Conservation (phyloP, 805 yeast species). For the Barnettozyma siamensis region DNA sequence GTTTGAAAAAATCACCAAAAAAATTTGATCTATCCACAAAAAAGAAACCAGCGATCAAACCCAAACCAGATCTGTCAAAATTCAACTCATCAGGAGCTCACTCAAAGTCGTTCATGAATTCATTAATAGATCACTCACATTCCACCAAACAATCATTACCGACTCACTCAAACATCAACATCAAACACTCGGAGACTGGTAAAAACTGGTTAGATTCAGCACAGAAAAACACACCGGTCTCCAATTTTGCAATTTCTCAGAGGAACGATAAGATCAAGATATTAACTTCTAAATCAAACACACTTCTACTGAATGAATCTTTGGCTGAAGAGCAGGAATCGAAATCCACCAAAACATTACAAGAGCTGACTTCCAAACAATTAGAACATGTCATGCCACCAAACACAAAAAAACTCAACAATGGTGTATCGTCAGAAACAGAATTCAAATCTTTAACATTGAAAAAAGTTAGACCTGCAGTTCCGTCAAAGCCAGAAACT, state of each 20-base stretch:
- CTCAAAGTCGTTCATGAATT: constrained; percentile 7
- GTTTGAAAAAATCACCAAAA: constrained; percentile 13
- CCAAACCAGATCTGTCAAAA: constrained; percentile 3
- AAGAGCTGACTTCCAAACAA: constrained; percentile 13
- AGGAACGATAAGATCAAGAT: constrained; percentile 16
- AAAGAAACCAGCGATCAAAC: constrained; percentile 10
- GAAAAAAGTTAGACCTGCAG: constrained; percentile 20
- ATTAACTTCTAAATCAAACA: constrained; percentile 26
- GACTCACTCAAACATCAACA: constrained; percentile 4
- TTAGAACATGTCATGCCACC: constrained; percentile 10
- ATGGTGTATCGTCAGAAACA: not conserved
- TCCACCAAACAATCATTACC: constrained; percentile 11
- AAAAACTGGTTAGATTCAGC: constrained; percentile 22
- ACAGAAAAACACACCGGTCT: constrained; percentile 1
- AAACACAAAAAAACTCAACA: not conserved
- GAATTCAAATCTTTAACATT: constrained; percentile 11
- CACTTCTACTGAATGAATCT: constrained; percentile 26
- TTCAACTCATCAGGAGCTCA: not conserved
- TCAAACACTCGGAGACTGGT: not conserved
- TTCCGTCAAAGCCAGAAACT: constrained; percentile 6
- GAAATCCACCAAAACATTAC: constrained; percentile 6
- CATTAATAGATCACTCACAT: constrained; percentile 8
- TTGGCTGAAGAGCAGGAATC: constrained; percentile 10
- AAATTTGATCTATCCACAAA: constrained; percentile 3
- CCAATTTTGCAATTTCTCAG: constrained; percentile 5